Percentiles rank a stretch among this genome's conserved stretches.
These are phyloP conservation scores for Spergularia azorica DNA, from an alignment of 179 eudicot genomes.

Conservation along the genomic window DNA sequence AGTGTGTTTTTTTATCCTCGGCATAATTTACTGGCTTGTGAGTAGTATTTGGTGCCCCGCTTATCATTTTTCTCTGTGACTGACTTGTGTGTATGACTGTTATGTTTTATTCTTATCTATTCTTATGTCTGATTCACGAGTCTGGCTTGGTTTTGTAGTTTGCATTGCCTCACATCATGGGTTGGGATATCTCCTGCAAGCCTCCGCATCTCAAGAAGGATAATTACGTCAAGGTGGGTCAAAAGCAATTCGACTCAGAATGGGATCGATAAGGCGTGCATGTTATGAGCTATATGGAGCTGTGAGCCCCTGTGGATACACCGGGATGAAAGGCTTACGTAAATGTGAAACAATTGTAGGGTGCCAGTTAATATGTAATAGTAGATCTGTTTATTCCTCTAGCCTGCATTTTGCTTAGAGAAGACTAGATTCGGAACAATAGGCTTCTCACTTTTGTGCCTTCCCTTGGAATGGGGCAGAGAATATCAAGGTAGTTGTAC, in stretches of 20 bases:
- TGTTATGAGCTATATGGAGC: neutral
- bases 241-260: conserved; percentile 40
- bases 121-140: neutral
- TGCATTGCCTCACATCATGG: conserved; percentile 90
- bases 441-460: neutral
- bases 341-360: neutral
- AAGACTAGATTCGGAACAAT: neutral
- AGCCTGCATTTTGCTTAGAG: no score
- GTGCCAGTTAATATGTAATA: neutral
- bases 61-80: no score
- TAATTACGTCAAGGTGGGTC: conserved; percentile 27
- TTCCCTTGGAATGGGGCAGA: neutral
- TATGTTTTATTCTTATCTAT: neutral
- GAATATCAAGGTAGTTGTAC: neutral
- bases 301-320: neutral
- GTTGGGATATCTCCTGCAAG: conserved; percentile 67
- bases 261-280: conserved; percentile 59
- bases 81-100: no score
- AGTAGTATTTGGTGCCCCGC: no score
- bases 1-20: no score
- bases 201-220: conserved; percentile 24
- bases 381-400: neutral
- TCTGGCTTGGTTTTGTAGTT: conserved; percentile 49
- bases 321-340: neutral
- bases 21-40: no score